These are phyloP conservation scores for Sarocladiaceae sp. DNA, from an alignment of 2,329 filamentous ascomycete genomes.

Conservation along the genomic window DNA sequence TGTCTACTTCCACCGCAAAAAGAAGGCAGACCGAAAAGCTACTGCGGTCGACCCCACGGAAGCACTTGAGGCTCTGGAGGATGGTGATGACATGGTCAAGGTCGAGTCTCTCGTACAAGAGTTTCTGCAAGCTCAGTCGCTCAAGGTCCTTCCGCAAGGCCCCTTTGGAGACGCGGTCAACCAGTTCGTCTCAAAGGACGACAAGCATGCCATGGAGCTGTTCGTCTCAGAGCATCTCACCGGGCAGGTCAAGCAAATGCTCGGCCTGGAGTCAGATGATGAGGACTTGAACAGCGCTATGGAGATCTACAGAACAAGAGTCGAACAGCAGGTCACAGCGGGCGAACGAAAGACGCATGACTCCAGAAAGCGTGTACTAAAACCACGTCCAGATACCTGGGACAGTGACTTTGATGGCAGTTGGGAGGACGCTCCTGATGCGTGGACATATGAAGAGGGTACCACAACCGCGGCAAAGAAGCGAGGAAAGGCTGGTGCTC, in stretches of 20 bases:
- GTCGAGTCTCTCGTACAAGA: conserved; percentile 87
- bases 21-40: conserved; percentile 46
- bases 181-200: conserved; percentile 91
- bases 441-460: conserved; percentile 30
- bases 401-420: conserved; percentile 84
- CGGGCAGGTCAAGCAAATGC: conserved; percentile 65
- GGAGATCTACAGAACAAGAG: conserved; percentile 63
- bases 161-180: conserved; percentile 89
- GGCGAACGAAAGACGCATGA: conserved; percentile 23
- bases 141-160: conserved; percentile 90
- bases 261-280: conserved; percentile 61
- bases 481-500: conserved; percentile 3
- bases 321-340: conserved; percentile 65
- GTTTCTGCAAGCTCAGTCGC: conserved; percentile 78
- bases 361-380: conserved; percentile 46
- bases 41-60: conserved; percentile 56
- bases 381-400: conserved; percentile 76
- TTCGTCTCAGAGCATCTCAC: conserved; percentile 71
- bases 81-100: conserved; percentile 64
- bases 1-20: conserved; percentile 88
- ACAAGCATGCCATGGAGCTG: conserved; percentile 84
- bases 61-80: conserved; percentile 49
- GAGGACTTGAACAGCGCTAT: conserved; percentile 68
- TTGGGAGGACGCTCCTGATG: conserved; percentile 78
- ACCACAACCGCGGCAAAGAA: conserved; percentile 12